These are phyloP conservation scores for Yamadazyma sp. DNA, from an alignment of 1,139 yeast species.

Conservation along the genomic window DNA sequence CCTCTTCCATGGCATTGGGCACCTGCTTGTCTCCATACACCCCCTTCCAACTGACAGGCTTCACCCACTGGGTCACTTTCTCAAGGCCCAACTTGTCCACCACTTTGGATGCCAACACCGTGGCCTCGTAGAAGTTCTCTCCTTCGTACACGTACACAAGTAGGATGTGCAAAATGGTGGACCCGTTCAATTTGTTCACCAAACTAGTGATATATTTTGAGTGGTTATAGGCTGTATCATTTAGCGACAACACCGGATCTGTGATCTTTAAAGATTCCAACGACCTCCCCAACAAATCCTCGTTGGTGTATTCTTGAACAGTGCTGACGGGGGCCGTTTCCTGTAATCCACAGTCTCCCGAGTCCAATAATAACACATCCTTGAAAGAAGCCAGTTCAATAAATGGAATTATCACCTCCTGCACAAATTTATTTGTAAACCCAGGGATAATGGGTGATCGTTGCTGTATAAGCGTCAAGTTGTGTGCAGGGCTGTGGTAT, in stretches of 20 bases:
- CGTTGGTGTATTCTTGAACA: constrained; percentile 32
- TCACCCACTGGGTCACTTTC: constrained; percentile 29
- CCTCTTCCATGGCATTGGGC: constrained; percentile 73
- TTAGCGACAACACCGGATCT: constrained; percentile 9
- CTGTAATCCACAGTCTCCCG: constrained; percentile 64
- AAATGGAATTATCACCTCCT: constrained; percentile 54
- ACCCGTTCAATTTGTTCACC: constrained; percentile 11
- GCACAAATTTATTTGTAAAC: constrained; percentile 46
- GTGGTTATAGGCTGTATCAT: constrained; percentile 13
- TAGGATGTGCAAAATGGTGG: constrained; percentile 23
- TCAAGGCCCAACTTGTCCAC: constrained; percentile 28
- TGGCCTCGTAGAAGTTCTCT: constrained; percentile 78
- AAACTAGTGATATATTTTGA: constrained; percentile 19
- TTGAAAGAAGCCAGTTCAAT: constrained; percentile 38
- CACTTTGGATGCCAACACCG: constrained; percentile 45
- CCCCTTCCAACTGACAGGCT: constrained; percentile 82
- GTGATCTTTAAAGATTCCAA: constrained; percentile 29
- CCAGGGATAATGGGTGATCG: constrained; percentile 82
- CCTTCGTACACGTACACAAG: constrained; percentile 79
- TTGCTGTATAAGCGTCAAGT: constrained; percentile 68
- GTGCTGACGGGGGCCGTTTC: constrained; percentile 24
- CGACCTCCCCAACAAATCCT: constrained; percentile 33
- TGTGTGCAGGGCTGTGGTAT: constrained; percentile 36
- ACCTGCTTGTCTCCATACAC: constrained; percentile 74
- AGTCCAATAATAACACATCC: constrained; percentile 61